Evolutionary conservation across 2,329 filamentous ascomycete genomes (phyloP).

Genomic region (Chalaropsis thielavioides): DNA sequence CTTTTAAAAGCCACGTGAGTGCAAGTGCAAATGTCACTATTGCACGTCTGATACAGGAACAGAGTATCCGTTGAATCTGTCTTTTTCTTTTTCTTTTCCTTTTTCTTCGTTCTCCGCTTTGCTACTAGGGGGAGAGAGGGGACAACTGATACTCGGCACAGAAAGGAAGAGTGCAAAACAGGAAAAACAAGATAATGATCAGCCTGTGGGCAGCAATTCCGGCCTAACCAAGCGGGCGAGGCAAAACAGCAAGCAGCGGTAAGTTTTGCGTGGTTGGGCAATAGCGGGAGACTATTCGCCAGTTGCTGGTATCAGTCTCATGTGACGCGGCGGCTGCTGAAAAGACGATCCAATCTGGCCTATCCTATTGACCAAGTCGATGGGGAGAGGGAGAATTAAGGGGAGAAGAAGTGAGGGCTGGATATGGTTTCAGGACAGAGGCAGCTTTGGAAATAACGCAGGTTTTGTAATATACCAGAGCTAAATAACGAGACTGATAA

Average conservation of each 20-base stretch:
- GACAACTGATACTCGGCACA: background rate
- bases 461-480: background rate
- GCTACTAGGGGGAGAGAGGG: background rate
- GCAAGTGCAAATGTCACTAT: background rate
- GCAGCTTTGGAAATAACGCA: background rate
- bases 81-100: background rate
- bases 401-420: background rate
- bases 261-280: background rate
- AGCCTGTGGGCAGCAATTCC: background rate
- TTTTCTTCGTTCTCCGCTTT: slow-evolving; percentile 3
- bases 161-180: background rate
- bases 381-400: background rate
- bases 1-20: slow-evolving; percentile 13
- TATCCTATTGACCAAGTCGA: background rate
- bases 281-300: background rate
- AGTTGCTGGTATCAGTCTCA: background rate
- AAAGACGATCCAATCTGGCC: background rate
- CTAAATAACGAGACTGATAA: background rate
- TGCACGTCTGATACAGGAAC: background rate
- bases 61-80: background rate
- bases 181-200: background rate
- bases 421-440: background rate
- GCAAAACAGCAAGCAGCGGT: background rate
- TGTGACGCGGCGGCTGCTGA: background rate
- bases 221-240: background rate